Conservation (phyloP, 768 basidiomycete species). For the Suillus subaureus region DNA sequence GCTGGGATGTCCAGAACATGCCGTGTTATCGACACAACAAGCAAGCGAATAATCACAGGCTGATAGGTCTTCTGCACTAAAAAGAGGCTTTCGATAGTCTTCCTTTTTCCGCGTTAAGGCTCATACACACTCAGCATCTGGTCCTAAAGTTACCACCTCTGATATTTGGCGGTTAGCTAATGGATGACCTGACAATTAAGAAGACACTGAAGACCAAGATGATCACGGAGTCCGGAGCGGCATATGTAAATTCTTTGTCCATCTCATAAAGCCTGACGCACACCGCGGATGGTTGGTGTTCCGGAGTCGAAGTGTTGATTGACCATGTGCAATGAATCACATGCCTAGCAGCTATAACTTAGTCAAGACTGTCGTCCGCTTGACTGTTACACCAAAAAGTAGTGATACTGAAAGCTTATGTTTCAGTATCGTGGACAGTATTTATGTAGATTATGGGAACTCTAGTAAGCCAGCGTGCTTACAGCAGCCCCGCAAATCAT, state of each 20-base stretch:
- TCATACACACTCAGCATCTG: background rate
- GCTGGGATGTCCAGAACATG: constrained; percentile 5
- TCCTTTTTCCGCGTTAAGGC: background rate
- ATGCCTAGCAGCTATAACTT: no score
- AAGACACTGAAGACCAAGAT: background rate
- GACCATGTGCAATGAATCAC: background rate
- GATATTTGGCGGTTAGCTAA: background rate
- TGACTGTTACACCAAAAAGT: no score
- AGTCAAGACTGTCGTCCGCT: no score
- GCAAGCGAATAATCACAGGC: background rate
- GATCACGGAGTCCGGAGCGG: background rate
- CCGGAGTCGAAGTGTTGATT: background rate
- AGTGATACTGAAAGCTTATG: no score
- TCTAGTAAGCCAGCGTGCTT: no score
- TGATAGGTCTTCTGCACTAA: constrained; percentile 1
- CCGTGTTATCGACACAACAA: constrained; percentile 6
- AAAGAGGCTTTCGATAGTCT: constrained; percentile 1
- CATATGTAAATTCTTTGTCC: background rate
- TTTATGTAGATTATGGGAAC: no score
- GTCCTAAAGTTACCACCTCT: background rate
- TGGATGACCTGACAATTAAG: background rate
- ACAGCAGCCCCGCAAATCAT: background rate
- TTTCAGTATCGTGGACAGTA: no score
- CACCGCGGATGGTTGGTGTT: background rate
- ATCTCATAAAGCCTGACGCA: background rate